Evolutionary conservation across 768 basidiomycete genomes (phyloP).

Genomic region (Agaricus blazei): DNA sequence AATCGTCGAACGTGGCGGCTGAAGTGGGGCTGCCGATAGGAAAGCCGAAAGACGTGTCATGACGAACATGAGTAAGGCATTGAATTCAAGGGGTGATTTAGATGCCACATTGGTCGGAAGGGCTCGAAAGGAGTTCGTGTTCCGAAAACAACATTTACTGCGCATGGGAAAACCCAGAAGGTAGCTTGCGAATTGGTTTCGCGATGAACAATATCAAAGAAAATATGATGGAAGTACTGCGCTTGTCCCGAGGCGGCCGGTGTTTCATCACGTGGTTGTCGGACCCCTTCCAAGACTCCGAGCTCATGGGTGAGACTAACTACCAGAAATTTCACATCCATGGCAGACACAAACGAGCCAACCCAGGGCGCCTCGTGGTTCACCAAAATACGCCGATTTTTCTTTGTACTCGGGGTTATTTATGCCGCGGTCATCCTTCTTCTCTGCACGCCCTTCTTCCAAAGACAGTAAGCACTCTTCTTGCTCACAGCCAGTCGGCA

Average conservation of each 20-base stretch:
- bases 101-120: constrained; percentile 64
- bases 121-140: no score
- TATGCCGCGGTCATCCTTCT: constrained; percentile 51
- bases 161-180: no score
- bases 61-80: constrained; percentile 76
- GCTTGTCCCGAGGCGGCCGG: no score
- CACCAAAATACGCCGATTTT: constrained; percentile 21
- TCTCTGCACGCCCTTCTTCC: constrained; percentile 58
- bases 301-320: no score
- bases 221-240: not conserved
- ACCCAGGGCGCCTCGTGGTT: constrained; percentile 2
- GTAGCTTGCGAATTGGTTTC: not conserved
- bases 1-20: no score
- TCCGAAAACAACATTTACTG: no score
- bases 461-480: constrained; percentile 52
- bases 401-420: constrained; percentile 40
- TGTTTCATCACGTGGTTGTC: no score
- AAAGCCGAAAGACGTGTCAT: constrained; percentile 15
- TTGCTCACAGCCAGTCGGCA: not conserved
- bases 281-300: no score
- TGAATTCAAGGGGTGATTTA: constrained; percentile 76
- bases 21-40: no score
- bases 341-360: not conserved
- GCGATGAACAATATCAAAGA: not conserved
- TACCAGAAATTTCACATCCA: not conserved